Base-by-base conservation (phyloP, 2,329 filamentous ascomycete genomes). In the Penicillium oxalicum region DNA sequence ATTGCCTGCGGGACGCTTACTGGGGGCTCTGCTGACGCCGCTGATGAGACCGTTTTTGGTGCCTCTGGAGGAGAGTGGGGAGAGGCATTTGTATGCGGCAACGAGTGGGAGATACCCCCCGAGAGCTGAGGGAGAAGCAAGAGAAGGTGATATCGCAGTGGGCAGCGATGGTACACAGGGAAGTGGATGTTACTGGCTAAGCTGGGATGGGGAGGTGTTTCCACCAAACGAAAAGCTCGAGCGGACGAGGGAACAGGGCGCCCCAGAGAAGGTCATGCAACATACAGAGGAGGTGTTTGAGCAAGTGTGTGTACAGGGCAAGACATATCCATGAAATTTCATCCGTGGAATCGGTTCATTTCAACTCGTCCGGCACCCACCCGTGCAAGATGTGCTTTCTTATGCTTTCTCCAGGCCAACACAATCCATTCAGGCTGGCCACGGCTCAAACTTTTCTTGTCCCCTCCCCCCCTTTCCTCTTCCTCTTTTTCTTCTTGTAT, bases 31-130 rank as follows among this genome's bases (percentile, higher is more conserved):
- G 4, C 4, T 55, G 25, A 26, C 41, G 11, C 24, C 48, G 24
- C 24, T 53, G 33, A 37, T 44, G 11, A 47, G 47, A 27, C 52
- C 49, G 12, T 49, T 46, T 40, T 40, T 48, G 40, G 52, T 57
- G 9, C 46, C 47, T 13, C 36, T 58, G 27, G 42, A 47, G 1
- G 50, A 58, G 27, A 52, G 54, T 33, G 56, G 56, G 12, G 44
- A 55, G 29, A 50, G 54, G 26, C 51, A 55, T 49, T 45, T 58
- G 7, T 55, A 55, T 40, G 49, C 52, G 5, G 46, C 50, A 6
- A 58, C 54, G 32, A 57, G 48, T 36, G 41, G 51, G n/a, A 43
- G 44, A 9, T 59, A 51, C 32, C 26, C 54, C 11, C 51, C 52
- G 18, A 42, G 28, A 40, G 49, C 29, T 4, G 33, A 35, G 4